Conservation (phyloP, 208 protist genomes). For the Spongospora subterranea region DNA sequence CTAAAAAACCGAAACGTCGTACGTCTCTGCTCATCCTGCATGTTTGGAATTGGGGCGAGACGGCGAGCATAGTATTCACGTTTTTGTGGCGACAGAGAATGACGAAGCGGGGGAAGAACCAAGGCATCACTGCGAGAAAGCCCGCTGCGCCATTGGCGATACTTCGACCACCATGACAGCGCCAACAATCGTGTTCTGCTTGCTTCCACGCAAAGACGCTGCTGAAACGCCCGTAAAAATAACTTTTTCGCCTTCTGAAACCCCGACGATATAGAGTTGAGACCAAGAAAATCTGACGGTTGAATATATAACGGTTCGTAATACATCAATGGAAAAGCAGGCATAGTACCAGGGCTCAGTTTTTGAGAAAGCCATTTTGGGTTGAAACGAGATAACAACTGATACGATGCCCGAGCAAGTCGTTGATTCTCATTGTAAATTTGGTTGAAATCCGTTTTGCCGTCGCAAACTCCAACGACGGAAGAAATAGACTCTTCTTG, state of each 20-base stretch:
- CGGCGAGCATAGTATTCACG: background rate
- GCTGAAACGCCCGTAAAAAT: background rate
- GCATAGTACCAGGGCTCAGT: background rate
- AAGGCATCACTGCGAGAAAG: background rate
- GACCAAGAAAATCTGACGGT: background rate
- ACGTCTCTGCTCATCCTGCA: background rate
- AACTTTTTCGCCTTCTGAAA: background rate
- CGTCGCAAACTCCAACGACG: background rate
- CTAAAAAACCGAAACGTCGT: background rate
- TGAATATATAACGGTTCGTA: background rate
- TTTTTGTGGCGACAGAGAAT: background rate
- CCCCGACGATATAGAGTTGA: background rate
- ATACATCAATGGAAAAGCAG: no score
- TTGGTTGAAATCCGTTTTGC: background rate
- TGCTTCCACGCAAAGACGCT: background rate
- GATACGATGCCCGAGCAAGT: background rate
- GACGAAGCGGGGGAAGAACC: background rate
- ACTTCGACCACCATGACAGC: background rate
- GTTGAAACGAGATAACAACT: background rate
- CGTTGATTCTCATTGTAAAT: background rate
- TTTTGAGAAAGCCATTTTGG: background rate
- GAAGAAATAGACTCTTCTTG: background rate
- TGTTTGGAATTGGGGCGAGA: background rate
- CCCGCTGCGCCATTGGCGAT: background rate
- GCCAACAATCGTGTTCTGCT: background rate